Evolutionary conservation across 805 yeast genomes (phyloP), one percentile per base, ranked within the genome.

Genomic region (Cyberlindnera galapagoensis): DNA sequence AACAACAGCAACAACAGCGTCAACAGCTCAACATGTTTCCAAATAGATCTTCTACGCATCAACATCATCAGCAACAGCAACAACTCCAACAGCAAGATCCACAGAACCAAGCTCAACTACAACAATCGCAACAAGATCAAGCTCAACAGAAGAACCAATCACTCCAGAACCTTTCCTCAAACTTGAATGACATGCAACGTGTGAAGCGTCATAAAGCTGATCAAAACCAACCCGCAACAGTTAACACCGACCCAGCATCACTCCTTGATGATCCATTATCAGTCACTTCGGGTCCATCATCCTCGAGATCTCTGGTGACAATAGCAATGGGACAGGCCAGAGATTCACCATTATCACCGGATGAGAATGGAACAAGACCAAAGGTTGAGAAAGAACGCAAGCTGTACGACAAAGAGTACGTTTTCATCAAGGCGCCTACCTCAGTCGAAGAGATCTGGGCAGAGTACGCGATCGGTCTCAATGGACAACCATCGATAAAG

Each of bases 361-460:
- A 30, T 9, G 30, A 22, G 10, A 11, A 23, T 18, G 7, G 7
- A 5, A 22, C 25, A 6, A 18, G 25, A 27, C n/a, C n/a, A n/a
- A 49, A 48, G 34, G 49, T 49, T 12, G 28, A 34, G 26, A 44
- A 43, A 26, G 47, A 49, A 14, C 47, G 54, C 7, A 58, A 52
- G 34, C 30, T 49, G 4, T 56, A 52, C 33, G 49, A 49, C 14
- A 58, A 57, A 30, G 51, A 48, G 11, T 63, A 62, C 36, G 53
- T 59, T 13, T 63, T 65, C 40, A 46, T 62, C 24, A 62, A 60
- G 38, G 65, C 67, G 0, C 69, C 70, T 11, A 61, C 59, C n/a
- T 52, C 70, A 3, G 69, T 71, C 2, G 46, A 59, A 23, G 78
- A 72, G 39, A 65, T 74, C 13, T 74, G 80, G 80, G 60, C 63